These are phyloP conservation scores for Myrmaecium sp. DNA, from an alignment of 2,329 filamentous ascomycete genomes.

Conservation along the genomic window DNA sequence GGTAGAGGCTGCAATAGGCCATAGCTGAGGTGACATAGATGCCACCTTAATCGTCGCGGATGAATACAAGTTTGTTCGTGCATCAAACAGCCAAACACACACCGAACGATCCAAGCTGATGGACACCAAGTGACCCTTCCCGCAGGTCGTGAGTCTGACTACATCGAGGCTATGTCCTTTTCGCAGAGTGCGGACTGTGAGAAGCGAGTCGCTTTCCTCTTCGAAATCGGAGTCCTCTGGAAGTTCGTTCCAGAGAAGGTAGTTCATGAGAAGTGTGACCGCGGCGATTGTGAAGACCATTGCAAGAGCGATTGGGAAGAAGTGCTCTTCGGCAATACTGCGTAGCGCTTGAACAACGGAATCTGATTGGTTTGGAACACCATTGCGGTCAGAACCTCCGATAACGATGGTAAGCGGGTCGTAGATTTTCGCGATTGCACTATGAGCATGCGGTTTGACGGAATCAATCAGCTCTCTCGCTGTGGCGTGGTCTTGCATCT, in stretches of 20 bases:
- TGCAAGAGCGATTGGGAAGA: constrained; percentile 47
- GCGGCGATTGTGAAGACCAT: constrained; percentile 46
- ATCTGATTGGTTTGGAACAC: constrained; percentile 29
- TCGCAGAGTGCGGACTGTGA: constrained; percentile 44
- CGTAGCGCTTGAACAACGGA: constrained; percentile 35
- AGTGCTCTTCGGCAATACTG: constrained; percentile 43
- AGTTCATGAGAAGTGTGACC: constrained; percentile 56
- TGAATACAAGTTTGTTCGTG: constrained; percentile 12
- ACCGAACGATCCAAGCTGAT: constrained; percentile 54
- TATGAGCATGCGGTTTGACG: constrained; percentile 53
- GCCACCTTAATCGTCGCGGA: constrained; percentile 15
- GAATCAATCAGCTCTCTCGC: constrained; percentile 61
- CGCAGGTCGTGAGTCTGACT: constrained; percentile 43
- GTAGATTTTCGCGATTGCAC: constrained; percentile 57
- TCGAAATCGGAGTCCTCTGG: constrained; percentile 24
- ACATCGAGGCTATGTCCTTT: constrained; percentile 54
- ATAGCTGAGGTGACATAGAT: constrained; percentile 18
- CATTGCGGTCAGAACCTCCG: constrained; percentile 49
- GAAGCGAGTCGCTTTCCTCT: constrained; percentile 31
- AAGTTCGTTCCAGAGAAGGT: constrained; percentile 50
- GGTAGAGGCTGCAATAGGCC: constrained; percentile 40
- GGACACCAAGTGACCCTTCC: constrained; percentile 49
- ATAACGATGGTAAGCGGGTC: constrained; percentile 59
- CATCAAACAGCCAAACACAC: constrained; percentile 37
- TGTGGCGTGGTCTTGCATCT: constrained; percentile 62